phyloP scores from a whole-genome alignment of 1,139 yeast species.

The Zhuliangozyma blackwelliae region DNA sequence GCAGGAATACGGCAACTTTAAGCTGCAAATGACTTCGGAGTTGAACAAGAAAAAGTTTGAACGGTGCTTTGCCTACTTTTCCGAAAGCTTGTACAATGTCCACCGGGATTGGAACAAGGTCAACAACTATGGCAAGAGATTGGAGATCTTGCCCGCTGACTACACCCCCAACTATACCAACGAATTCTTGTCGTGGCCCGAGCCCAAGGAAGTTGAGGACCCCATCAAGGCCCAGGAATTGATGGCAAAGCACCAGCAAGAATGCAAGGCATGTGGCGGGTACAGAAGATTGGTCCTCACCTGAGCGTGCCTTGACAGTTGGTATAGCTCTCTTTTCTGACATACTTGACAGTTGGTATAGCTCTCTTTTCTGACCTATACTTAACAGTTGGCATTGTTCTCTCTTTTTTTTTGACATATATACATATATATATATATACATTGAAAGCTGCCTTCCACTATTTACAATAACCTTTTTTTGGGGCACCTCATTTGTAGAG shows the following conservation, averaged over 20 bases:
- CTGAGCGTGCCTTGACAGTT: neutral
- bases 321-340: too few relatives aligned
- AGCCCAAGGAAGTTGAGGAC: constrained; percentile 44
- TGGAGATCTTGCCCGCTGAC: constrained; percentile 47
- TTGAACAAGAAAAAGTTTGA: constrained; percentile 46
- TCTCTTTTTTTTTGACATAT: neutral
- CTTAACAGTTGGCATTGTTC: neutral
- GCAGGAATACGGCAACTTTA: constrained; percentile 43
- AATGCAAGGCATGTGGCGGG: constrained; percentile 47
- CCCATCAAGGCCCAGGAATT: constrained; percentile 44
- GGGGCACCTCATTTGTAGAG: constrained; percentile 35
- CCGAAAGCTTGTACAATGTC: constrained; percentile 49
- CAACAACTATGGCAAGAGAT: constrained; percentile 51
- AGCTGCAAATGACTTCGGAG: constrained; percentile 42
- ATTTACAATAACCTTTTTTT: neutral
- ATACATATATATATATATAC: constrained; percentile 1
- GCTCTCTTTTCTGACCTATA: too few relatives aligned
- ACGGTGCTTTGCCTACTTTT: constrained; percentile 53
- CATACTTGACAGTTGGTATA: too few relatives aligned
- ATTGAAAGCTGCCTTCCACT: neutral
- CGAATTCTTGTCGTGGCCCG: constrained; percentile 47
- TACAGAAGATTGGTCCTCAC: constrained; percentile 39
- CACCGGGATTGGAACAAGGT: constrained; percentile 57
- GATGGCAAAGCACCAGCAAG: constrained; percentile 45
- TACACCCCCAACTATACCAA: constrained; percentile 49